Evolutionary conservation across 164 flowering plant species (phyloP).

Genomic region (Cinnamomum chago): DNA sequence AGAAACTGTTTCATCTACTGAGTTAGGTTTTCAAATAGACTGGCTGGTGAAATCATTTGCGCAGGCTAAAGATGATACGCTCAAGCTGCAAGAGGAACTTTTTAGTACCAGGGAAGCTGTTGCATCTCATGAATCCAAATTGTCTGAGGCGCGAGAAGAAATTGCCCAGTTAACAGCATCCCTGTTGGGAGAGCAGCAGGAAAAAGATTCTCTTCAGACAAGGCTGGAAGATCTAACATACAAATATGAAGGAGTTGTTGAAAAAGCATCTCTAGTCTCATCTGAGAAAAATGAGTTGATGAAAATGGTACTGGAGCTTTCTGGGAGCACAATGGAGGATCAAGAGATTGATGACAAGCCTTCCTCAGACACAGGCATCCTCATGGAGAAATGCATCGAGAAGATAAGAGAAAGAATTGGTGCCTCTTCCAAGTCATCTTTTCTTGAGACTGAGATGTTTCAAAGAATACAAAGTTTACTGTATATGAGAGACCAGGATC

Average conservation of each 20-base stretch:
- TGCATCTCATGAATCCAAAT: constrained; percentile 20
- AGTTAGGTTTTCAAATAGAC: constrained; percentile 38
- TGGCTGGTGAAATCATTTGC: constrained; percentile 64
- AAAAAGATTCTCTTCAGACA: constrained; percentile 44
- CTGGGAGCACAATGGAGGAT: constrained; percentile 7
- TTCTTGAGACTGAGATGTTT: constrained; percentile 31
- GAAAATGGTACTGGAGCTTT: constrained; percentile 9
- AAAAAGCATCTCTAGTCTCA: constrained; percentile 33
- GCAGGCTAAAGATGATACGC: constrained; percentile 42
- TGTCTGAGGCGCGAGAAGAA: constrained; percentile 35
- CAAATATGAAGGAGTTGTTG: constrained; percentile 40
- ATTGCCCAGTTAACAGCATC: constrained; percentile 48
- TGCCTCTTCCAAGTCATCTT: constrained; percentile 26
- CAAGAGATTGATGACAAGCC: constrained; percentile 20
- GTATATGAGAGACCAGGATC: constrained; percentile 52
- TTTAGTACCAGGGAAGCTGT: constrained; percentile 15
- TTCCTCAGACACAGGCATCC: constrained; percentile 25
- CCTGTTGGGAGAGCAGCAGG: constrained; percentile 51
- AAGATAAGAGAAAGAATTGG: constrained; percentile 43
- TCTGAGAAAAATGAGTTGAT: constrained; percentile 12
- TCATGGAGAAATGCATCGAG: constrained; percentile 49
- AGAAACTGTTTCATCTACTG: constrained; percentile 41
- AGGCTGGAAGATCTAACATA: constrained; percentile 46
- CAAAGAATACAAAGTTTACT: constrained; percentile 51
- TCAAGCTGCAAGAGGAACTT: constrained; percentile 40